Evolutionary conservation across 108 stramenopile genomes (phyloP).

Genomic region (Bacterosira constricta): DNA sequence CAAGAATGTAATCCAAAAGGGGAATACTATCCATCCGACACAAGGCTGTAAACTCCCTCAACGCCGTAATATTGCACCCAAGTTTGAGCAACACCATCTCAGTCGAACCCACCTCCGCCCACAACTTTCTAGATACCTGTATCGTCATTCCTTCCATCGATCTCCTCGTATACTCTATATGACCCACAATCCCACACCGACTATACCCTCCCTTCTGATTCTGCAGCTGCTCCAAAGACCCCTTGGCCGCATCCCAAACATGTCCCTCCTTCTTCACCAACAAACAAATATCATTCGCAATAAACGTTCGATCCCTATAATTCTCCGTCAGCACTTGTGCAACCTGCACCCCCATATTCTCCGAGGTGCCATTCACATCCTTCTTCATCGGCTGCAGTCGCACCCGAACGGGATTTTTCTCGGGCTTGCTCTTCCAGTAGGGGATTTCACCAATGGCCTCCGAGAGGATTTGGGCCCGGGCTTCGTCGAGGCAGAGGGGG

Average conservation of each 20-base stretch:
- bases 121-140: conserved; percentile 68
- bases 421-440: conserved; percentile 30
- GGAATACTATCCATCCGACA: conserved; percentile 73
- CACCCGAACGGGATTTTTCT: conserved; percentile 30
- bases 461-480: conserved; percentile 72
- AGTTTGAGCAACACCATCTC: conserved; percentile 70
- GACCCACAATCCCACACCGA: conserved; percentile 62
- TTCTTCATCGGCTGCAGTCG: conserved; percentile 33
- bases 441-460: conserved; percentile 52
- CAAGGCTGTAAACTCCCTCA: conserved; percentile 85
- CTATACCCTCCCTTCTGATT: background rate
- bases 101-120: conserved; percentile 49
- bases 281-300: conserved; percentile 40
- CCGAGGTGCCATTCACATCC: conserved; percentile 37
- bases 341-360: conserved; percentile 33
- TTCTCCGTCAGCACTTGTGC: conserved; percentile 11
- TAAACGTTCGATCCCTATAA: conserved; percentile 43
- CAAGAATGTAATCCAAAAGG: conserved; percentile 65
- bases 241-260: conserved; percentile 38
- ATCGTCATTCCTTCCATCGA: conserved; percentile 60
- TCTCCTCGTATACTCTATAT: conserved; percentile 59
- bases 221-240: conserved; percentile 25
- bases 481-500: conserved; percentile 76
- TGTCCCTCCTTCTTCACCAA: conserved; percentile 27
- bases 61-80: conserved; percentile 75